These are phyloP conservation scores for Aspergillus affinis DNA, from an alignment of 495 filamentous ascomycete species.

Conservation along the genomic window DNA sequence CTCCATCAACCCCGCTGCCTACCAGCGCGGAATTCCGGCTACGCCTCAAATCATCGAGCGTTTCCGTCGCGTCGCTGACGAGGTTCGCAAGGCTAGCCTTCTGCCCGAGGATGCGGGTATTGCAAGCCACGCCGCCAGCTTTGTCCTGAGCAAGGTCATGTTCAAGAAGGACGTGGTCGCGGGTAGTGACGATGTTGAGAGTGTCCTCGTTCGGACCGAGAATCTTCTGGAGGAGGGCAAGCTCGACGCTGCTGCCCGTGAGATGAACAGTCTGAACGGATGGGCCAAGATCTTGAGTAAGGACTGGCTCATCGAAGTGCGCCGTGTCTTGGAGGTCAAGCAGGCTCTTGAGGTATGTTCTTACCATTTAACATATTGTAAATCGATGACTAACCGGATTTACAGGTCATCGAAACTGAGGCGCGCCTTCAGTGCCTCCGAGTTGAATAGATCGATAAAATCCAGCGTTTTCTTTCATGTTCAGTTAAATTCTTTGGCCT, in stretches of 20 bases:
- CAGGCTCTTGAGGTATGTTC: conserved; percentile 87
- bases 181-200: conserved; percentile 89
- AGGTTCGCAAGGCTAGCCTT: conserved; percentile 90
- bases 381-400: conserved; percentile 16
- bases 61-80: conserved; percentile 89
- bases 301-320: conserved; percentile 88
- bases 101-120: conserved; percentile 92
- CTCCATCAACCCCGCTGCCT: conserved; percentile 89
- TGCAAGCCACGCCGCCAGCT: conserved; percentile 86
- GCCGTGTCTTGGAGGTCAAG: conserved; percentile 87
- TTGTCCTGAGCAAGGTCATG: conserved; percentile 83
- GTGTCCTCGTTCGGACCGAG: conserved; percentile 83
- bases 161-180: conserved; percentile 92
- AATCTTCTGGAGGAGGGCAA: conserved; percentile 87
- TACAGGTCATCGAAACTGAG: conserved; percentile 50
- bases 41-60: conserved; percentile 84
- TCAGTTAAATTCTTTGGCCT: conserved; percentile 37
- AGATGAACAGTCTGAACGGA: conserved; percentile 88
- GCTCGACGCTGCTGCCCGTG: conserved; percentile 84
- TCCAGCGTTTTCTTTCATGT: conserved; percentile 34
- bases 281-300: conserved; percentile 92
- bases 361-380: not conserved
- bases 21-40: conserved; percentile 87
- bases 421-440: conserved; percentile 51
- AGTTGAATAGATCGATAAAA: conserved; percentile 44